Evolutionary conservation across 1,284 basidiomycete genomes (phyloP).

Genomic region (Austroboletus niveus): DNA sequence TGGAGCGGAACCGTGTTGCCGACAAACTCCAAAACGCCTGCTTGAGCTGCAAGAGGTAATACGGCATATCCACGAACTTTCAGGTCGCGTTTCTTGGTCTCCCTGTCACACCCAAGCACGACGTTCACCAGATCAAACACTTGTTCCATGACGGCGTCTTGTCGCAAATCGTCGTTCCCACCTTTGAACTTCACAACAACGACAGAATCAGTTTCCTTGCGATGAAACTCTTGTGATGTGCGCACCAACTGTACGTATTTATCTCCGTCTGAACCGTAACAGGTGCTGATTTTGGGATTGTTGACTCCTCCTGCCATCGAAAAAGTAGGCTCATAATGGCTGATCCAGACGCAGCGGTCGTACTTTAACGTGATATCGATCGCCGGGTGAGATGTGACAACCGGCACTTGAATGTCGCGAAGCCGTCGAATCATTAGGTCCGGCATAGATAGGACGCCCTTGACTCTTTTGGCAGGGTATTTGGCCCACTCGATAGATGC

Average conservation of each 20-base stretch:
- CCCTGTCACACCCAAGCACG: slow-evolving; percentile 71
- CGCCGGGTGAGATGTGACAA: slow-evolving; percentile 72
- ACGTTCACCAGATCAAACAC: slow-evolving; percentile 90
- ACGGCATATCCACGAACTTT: slow-evolving; percentile 86
- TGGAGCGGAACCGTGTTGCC: slow-evolving; percentile 72
- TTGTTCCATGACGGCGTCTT: slow-evolving; percentile 99
- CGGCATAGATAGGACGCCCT: slow-evolving; percentile 39
- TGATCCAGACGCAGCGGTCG: slow-evolving; percentile 63
- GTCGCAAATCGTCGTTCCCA: slow-evolving; percentile 86
- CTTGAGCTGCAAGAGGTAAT: slow-evolving; percentile 78
- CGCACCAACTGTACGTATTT: slow-evolving; percentile 82
- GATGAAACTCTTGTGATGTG: slow-evolving; percentile 4
- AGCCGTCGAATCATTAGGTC: slow-evolving; percentile 48
- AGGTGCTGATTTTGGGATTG: slow-evolving; percentile 79
- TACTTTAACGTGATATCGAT: slow-evolving; percentile 76
- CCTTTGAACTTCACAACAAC: slow-evolving; percentile 77
- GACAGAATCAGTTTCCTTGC: slow-evolving; percentile 1
- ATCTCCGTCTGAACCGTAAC: slow-evolving; percentile 67
- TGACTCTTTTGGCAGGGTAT: slow-evolving; percentile 41
- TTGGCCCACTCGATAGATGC: slow-evolving; percentile 85
- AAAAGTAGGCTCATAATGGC: slow-evolving; percentile 60
- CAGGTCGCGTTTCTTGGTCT: slow-evolving; percentile 74
- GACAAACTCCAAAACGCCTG: slow-evolving; percentile 93
- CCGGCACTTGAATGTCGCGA: slow-evolving; percentile 67
- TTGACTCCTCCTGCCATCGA: slow-evolving; percentile 78